Base-by-base conservation (phyloP, 1,139 yeast genomes). In the Yamadazyma atmosphaerica region DNA sequence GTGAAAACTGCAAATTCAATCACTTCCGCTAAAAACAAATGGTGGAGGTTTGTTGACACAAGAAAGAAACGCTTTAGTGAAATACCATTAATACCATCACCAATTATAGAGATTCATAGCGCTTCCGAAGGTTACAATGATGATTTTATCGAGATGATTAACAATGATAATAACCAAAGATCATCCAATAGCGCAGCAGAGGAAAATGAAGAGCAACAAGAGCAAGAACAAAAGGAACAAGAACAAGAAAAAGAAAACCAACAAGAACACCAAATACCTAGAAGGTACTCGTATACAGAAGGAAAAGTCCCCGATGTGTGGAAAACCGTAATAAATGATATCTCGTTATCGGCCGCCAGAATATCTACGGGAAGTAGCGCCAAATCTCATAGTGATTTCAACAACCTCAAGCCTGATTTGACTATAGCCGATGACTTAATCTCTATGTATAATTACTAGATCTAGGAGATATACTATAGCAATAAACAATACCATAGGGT, bases 261-360 rank as follows among this genome's bases (percentile, higher is more conserved):
- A 16, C 30, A 23, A 12, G 15, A 30, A 26, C 4, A 15, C 13
- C 36, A 32, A 32, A 24, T 32, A 12, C 8, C 15, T 18, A 36
- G 38, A 18, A 33, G 35, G 22, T 38, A 37, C 16, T 38, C 44
- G 7, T 36, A 35, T 17, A 29, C 39, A 5, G 44, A 41, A 13
- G 36, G 35, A 10, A 25, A 12, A 24, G 19, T 4, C 11, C 16
- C 7, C 25, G 38, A 27, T 13, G 36, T 34, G 2, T 73, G 78
- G 76, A 66, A 61, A 40, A 56, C 63, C 2, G 68, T 74, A 0
- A 54, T 70, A 44, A 75, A 72, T 50, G 78, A 71, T 29, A 62
- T 70, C 2, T 74, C 81, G 1, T 57, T 75, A 39, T 66, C 71
- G 21, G 82, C 82, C 0, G 82, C 81, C 2, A 49, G 74, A 36